A percentile compares a stretch with the other conserved stretches of the same genome.
Evolutionary conservation across 805 yeast species (phyloP).

Genomic region (Yarrowia sp.): DNA sequence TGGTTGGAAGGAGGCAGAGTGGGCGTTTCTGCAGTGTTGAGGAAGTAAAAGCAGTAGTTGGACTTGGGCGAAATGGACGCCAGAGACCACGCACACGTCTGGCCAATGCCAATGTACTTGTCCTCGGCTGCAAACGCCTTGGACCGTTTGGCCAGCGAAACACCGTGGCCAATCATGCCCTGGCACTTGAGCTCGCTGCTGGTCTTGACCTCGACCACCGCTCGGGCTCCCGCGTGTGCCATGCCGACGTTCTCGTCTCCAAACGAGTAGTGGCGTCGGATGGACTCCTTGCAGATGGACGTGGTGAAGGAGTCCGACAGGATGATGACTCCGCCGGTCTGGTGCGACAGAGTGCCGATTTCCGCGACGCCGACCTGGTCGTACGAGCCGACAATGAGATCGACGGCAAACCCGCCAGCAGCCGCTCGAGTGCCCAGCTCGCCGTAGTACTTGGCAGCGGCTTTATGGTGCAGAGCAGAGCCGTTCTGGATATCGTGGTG

Average conservation of each 20-base stretch:
- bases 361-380: constrained; percentile 95
- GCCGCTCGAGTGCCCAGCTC: constrained; percentile 73
- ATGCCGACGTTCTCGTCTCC: constrained; percentile 31
- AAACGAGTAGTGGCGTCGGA: constrained; percentile 70
- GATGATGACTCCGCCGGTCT: constrained; percentile 87
- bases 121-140: constrained; percentile 80
- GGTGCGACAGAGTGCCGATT: constrained; percentile 80
- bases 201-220: constrained; percentile 81
- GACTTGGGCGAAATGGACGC: constrained; percentile 85
- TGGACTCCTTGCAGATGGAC: constrained; percentile 89
- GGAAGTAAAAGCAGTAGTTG: constrained; percentile 88
- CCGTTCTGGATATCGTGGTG: constrained; percentile 96
- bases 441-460: constrained; percentile 81
- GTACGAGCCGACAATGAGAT: constrained; percentile 91
- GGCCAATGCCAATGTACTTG: constrained; percentile 87
- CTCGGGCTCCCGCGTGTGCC: constrained; percentile 49
- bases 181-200: constrained; percentile 82
- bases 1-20: constrained; percentile 43
- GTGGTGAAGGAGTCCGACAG: constrained; percentile 93
- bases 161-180: constrained; percentile 93
- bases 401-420: constrained; percentile 77
- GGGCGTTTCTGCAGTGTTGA: constrained; percentile 58
- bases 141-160: constrained; percentile 65
- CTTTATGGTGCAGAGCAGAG: constrained; percentile 81
- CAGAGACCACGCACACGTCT: constrained; percentile 86